Conservation (phyloP, 306 rosid species). For the Castanea sativa region DNA sequence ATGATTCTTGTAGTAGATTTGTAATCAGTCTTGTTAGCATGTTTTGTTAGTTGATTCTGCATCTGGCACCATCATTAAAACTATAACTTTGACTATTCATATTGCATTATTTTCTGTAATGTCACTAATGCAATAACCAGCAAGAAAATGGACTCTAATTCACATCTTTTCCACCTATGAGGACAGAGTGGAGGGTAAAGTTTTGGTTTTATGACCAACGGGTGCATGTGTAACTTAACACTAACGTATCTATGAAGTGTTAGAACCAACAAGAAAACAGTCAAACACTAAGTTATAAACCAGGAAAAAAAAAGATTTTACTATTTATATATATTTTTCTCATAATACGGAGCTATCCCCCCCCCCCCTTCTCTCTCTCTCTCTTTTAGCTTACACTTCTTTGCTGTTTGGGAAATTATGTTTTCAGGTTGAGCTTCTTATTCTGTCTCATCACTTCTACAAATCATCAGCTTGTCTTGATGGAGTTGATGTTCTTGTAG, state of each 20-base stretch:
- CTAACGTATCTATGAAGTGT: not conserved
- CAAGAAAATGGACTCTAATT: not conserved
- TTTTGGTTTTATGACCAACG: not conserved
- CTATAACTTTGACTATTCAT: not conserved
- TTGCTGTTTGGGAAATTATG: constrained; percentile 19
- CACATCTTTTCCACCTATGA: not conserved
- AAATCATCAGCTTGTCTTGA: constrained; percentile 97
- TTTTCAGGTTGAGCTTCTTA: constrained; percentile 95
- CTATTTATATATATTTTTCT: not conserved
- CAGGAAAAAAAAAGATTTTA: not conserved
- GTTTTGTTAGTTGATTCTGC: not conserved
- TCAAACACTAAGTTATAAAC: not conserved
- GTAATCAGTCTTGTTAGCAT: not conserved
- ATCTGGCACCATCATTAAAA: not conserved
- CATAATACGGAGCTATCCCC: not conserved
- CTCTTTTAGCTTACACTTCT: constrained; percentile 18
- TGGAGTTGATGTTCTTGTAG: constrained; percentile 98
- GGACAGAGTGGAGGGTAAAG: not conserved
- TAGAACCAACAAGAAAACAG: not conserved
- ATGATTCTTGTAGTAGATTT: not conserved
- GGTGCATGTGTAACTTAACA: not conserved
- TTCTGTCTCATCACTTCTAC: constrained; percentile 95
- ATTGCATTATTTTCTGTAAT: not conserved
- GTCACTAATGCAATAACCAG: not conserved
- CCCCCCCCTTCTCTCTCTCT: not conserved